Evolutionary conservation across 148 eudicot species (phyloP), one percentile per base, ranked within the genome.

Genomic region (Silene latifolia): DNA sequence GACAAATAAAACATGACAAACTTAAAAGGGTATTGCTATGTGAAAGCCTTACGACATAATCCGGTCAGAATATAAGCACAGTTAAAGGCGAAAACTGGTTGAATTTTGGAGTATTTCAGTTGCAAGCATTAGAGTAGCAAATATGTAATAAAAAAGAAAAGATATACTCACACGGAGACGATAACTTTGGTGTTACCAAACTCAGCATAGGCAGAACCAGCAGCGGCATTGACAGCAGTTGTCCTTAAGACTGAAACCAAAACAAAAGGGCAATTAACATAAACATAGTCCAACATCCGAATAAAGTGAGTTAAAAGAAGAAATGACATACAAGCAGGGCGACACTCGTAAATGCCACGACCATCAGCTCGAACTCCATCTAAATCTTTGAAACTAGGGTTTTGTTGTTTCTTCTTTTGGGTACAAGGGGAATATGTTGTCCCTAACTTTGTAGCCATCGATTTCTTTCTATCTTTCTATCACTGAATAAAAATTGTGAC

Each of bases 121-220:
- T 54, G 29, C 63, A 25, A 27, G 18, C 68, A 46, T 32, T 19
- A 13, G 20, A 42, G 39, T 27, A 27, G 1, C 29, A 27, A n/a
- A n/a, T n/a, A n/a, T n/a, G n/a, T 19, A 20, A 47, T 65, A 8
- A 20, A 72, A n/a, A 64, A 44, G 48, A 44, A 44, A 44, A 5
- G 11, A 12, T 71, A 51, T 63, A 90, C 98, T 90, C 81, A 95
- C 98, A 95, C 93, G 12, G 98, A 95, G n/a, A 95, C 98, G 57
- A 95, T 92, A 76, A 92, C 98, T 81, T 92, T 95, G 72, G 97
- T 95, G 79, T 87, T 87, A 48, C 98, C 98, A 80, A 95, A 86
- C 79, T 95, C 97, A 1, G 92, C 98, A 81, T 92, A 95, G 58
- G 98, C 98, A 83, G 98, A 95, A 80, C 98, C 98, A 73, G 92